Percentiles rank a stretch among this genome's conserved stretches.
Conservation (phyloP, 176 grass and related monocot species). For the Zea luxurians region DNA sequence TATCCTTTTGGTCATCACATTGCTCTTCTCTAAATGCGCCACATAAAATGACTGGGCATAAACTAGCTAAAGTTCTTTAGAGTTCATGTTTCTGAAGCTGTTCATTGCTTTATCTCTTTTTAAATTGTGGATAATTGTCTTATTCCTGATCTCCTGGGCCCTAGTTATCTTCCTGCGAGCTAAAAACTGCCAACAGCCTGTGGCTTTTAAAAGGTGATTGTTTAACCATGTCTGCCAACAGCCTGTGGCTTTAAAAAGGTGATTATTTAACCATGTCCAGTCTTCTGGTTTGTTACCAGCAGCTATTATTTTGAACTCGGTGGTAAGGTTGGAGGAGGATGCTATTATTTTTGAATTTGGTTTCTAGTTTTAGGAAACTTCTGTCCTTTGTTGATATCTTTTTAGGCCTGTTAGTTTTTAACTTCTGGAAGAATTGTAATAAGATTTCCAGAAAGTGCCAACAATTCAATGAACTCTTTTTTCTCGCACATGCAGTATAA, state of each 20-base stretch:
- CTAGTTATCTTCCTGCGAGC: conserved; percentile 10
- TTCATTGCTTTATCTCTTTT: not conserved
- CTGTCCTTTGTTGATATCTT: not conserved
- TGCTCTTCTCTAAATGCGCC: not conserved
- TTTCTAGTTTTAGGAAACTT: conserved; percentile 11
- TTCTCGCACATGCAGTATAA: not conserved
- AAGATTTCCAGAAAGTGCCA: conserved; percentile 6
- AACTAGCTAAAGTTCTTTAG: not conserved
- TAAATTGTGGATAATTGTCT: conserved; percentile 1
- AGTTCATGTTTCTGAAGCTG: not conserved
- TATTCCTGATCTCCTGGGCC: not conserved
- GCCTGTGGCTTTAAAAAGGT: no score
- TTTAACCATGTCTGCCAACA: not conserved
- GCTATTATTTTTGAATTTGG: not conserved
- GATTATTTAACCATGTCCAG: not conserved
- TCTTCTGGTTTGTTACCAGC: not conserved
- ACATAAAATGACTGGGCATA: not conserved
- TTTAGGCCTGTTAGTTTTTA: conserved; percentile 15
- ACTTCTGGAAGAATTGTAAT: conserved; percentile 17
- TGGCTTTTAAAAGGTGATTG: not conserved
- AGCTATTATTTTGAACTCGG: not conserved
- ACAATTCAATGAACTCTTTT: not conserved
- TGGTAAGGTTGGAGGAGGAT: not conserved
- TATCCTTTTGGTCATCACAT: not conserved
- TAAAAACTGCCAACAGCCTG: conserved; percentile 15